Evolutionary conservation across 2,329 filamentous ascomycete genomes (phyloP).

Genomic region (Colletotrichum sp.): DNA sequence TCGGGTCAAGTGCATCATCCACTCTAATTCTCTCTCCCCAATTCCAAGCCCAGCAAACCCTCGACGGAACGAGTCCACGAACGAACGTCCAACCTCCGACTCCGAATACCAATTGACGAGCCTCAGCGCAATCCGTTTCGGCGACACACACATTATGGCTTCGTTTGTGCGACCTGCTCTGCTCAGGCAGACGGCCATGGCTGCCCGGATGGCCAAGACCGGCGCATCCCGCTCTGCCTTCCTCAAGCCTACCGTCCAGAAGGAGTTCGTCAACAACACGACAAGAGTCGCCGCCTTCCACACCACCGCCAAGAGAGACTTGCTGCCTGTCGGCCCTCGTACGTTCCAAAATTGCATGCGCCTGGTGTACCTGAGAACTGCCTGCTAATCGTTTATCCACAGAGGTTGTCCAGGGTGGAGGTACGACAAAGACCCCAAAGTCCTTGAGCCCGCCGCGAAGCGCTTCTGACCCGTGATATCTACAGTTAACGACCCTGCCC

Average conservation of each 20-base stretch:
- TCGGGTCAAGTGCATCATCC: constrained; percentile 32
- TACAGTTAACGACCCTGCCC: constrained; percentile 84
- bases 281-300: constrained; percentile 82
- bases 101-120: constrained; percentile 18
- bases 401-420: constrained; percentile 78
- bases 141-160: constrained; percentile 47
- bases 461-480: constrained; percentile 24
- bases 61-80: background rate
- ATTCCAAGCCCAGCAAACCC: constrained; percentile 13
- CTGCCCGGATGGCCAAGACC: constrained; percentile 39
- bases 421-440: constrained; percentile 51
- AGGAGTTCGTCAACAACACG: constrained; percentile 35
- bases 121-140: background rate
- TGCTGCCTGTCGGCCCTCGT: constrained; percentile 88
- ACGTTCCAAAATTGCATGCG: constrained; percentile 42
- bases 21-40: constrained; percentile 7
- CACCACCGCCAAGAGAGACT: constrained; percentile 74
- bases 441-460: background rate
- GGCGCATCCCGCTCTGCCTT: constrained; percentile 28
- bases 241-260: constrained; percentile 24
- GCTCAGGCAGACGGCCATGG: constrained; percentile 57
- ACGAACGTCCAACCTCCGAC: background rate
- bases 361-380: background rate
- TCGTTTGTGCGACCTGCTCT: constrained; percentile 60
- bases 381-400: constrained; percentile 46